A percentile compares a stretch with the other conserved stretches of the same genome.
Conservation (phyloP, 371 early-diverging fungal species). For the Apophysomyces elegans region DNA sequence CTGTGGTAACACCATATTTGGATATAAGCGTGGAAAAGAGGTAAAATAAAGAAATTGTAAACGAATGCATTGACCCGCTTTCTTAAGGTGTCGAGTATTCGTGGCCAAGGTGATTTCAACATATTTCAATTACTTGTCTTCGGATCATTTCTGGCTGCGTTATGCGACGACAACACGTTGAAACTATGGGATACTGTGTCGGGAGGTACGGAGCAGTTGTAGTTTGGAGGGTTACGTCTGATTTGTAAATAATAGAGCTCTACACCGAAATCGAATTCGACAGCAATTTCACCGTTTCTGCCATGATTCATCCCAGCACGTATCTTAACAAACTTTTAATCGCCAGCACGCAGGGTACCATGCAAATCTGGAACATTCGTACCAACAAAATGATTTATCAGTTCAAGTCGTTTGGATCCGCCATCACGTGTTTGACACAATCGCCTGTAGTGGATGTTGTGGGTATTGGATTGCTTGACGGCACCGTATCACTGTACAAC, state of each 20-base stretch:
- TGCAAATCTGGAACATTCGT: slow-evolving; percentile 94
- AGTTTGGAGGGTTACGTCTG: neutral
- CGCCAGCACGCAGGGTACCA: slow-evolving; percentile 81
- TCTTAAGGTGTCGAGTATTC: slow-evolving; percentile 36
- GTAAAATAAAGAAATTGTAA: slow-evolving; percentile 25
- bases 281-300: slow-evolving; percentile 70
- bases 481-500: slow-evolving; percentile 84
- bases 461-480: slow-evolving; percentile 89
- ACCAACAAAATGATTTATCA: slow-evolving; percentile 81
- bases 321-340: slow-evolving; percentile 95
- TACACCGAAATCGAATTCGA: slow-evolving; percentile 82
- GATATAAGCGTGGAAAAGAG: slow-evolving; percentile 79
- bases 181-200: slow-evolving; percentile 76
- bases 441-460: slow-evolving; percentile 93
- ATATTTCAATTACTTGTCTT: slow-evolving; percentile 65
- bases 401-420: slow-evolving; percentile 73
- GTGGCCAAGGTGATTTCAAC: slow-evolving; percentile 32
- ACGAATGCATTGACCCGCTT: neutral
- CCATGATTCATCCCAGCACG: slow-evolving; percentile 91
- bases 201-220: slow-evolving; percentile 52
- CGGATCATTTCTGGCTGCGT: slow-evolving; percentile 78
- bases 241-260: slow-evolving; percentile 52
- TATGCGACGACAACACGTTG: slow-evolving; percentile 80
- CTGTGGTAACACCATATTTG: slow-evolving; percentile 63
- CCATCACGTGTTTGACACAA: slow-evolving; percentile 82